Percentiles rank a stretch among this genome's conserved stretches.
Evolutionary conservation across 768 basidiomycete species (phyloP).

Genomic region (Melanogaster broomeanus): DNA sequence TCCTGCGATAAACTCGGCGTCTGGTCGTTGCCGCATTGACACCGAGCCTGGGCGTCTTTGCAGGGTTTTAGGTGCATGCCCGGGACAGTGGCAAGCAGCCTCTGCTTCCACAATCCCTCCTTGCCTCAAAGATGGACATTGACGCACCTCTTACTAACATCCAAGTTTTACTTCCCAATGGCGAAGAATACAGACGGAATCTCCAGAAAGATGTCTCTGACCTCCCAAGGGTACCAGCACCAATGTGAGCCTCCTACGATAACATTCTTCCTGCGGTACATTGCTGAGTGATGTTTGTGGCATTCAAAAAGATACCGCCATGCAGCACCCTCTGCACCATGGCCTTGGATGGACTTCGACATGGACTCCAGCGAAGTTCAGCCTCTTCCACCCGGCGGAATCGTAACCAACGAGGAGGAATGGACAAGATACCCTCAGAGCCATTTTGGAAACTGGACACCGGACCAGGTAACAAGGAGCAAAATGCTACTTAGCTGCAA

Average conservation of each 20-base stretch:
- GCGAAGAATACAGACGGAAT: conserved; percentile 7
- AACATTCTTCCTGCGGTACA: background rate
- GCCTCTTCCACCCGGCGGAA: conserved; percentile 14
- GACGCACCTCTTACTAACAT: conserved; percentile 6
- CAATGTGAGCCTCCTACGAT: conserved; percentile 17
- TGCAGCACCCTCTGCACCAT: conserved; percentile 42
- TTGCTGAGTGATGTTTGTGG: background rate
- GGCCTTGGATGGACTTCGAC: conserved; percentile 44
- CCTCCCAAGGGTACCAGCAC: conserved; percentile 24
- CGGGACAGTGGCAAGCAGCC: too few relatives aligned
- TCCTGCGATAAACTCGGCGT: too few relatives aligned
- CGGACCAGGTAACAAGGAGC: conserved; percentile 32
- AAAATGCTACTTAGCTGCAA: conserved; percentile 19
- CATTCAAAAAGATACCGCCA: conserved; percentile 33
- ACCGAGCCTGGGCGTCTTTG: too few relatives aligned
- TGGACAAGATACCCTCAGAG: conserved; percentile 34
- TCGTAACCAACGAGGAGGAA: conserved; percentile 4
- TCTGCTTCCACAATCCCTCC: too few relatives aligned
- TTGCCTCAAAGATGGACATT: conserved; percentile 21
- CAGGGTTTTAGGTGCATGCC: too few relatives aligned
- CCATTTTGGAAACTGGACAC: conserved; percentile 37
- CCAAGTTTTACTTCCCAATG: background rate
- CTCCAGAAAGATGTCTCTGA: conserved; percentile 12
- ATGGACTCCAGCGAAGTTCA: conserved; percentile 20
- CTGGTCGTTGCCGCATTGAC: too few relatives aligned